Conservation (phyloP, 306 rosid species). For the Cucurbita ficifolia region DNA sequence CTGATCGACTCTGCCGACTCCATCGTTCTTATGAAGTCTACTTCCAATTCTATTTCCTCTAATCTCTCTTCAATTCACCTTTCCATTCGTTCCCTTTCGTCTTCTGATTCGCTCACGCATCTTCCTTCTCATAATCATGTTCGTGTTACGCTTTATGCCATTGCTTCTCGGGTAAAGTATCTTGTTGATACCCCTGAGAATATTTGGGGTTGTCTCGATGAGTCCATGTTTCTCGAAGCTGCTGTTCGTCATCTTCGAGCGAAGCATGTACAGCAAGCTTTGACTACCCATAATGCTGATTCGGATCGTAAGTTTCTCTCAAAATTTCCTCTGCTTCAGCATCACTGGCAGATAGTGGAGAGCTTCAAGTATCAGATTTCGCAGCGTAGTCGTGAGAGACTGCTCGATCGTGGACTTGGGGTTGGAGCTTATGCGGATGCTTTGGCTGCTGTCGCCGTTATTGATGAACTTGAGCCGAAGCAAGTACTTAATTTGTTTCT, state of each 20-base stretch:
- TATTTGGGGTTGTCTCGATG: constrained; percentile 95
- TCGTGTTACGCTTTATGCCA: constrained; percentile 39
- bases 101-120: constrained; percentile 19
- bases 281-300: constrained; percentile 6
- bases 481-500: constrained; percentile 57
- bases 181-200: constrained; percentile 85
- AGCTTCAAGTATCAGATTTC: constrained; percentile 89
- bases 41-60: constrained; percentile 46
- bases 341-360: constrained; percentile 96
- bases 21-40: constrained; percentile 67
- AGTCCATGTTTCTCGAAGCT: constrained; percentile 86
- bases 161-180: constrained; percentile 89
- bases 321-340: constrained; percentile 77
- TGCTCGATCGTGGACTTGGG: constrained; percentile 53
- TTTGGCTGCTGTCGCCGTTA: constrained; percentile 64
- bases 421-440: constrained; percentile 65
- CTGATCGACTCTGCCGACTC: constrained; percentile 97
- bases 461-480: constrained; percentile 61
- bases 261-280: constrained; percentile 43
- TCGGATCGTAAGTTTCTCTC: constrained; percentile 37
- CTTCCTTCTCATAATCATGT: constrained; percentile 14
- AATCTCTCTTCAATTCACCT: constrained; percentile 52
- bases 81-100: constrained; percentile 49
- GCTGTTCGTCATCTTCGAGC: constrained; percentile 77
- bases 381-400: constrained; percentile 72